Evolutionary conservation across 2,329 filamentous ascomycete genomes (phyloP), one percentile per base, ranked within the genome.

Genomic region (Ceratocystis colombiana): DNA sequence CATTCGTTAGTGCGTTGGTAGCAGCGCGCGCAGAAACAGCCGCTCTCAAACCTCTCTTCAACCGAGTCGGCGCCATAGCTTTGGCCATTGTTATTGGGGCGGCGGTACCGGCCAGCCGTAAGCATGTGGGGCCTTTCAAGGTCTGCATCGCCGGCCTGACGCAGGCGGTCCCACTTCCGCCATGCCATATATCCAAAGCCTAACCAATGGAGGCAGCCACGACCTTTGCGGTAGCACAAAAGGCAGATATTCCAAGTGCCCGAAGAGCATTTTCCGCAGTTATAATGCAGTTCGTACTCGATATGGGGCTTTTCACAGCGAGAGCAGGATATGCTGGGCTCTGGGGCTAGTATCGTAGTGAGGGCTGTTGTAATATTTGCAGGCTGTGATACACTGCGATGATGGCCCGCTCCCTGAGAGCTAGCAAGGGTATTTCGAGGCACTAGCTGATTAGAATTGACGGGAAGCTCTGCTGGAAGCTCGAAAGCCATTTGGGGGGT

Each of bases 241-340:
- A 88, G 76, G 72, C 93, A 97, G 10, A 96, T 78, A 73, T 92
- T 88, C 79, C 87, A 96, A 61, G 83, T 78, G 0, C 89, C 90
- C 5, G 80, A 77, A 17, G 82, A 79, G 74, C 93, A 96, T 62
- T 79, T 79, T 1, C 77, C 74, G 74, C 93, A 97, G 72, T 88
- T 88, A 75, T 93, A 96, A 74, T 96, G 90, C 1, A 96, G 77
- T 7, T 90, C 85, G 71, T 96, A 90, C 73, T 96, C 88, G 46
- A 96, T 92, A 68, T 91, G 83, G 5, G 79, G 72, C 69, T 82
- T 87, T 22, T 79, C 77, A 73, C 93, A 97, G 8, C 83, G 79
- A 46, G 85, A 82, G 73, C 93, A 96, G 7, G 79, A 80, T 63
- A 96, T 83, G 1, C 84, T 84, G 0, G 91, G 90, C 72, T 95